Conservation (phyloP, 768 basidiomycete genomes). For the Suillus occidentalis region DNA sequence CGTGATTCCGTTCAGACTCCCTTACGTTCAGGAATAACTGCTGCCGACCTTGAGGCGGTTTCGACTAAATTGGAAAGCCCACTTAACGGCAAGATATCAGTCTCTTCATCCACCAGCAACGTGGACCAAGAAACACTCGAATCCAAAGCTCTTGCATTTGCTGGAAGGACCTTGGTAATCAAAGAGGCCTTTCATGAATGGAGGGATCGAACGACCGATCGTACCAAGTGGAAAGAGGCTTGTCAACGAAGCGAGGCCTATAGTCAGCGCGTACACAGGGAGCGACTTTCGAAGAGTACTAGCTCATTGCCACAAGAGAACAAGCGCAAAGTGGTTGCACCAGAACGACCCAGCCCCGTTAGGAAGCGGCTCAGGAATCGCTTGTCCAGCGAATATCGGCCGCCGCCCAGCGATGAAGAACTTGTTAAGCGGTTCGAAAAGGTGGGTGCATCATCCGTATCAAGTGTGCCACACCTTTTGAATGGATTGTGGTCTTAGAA, state of each 20-base stretch:
- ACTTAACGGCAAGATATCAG: slow-evolving; percentile 9
- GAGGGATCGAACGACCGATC: slow-evolving; percentile 45
- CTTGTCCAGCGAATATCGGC: slow-evolving; percentile 44
- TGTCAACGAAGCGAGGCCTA: slow-evolving; percentile 61
- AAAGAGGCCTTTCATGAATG: slow-evolving; percentile 45
- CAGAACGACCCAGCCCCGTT: slow-evolving; percentile 20
- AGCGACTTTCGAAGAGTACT: slow-evolving; percentile 32
- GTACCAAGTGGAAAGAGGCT: slow-evolving; percentile 61
- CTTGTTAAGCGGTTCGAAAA: slow-evolving; percentile 66
- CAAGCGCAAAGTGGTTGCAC: slow-evolving; percentile 26
- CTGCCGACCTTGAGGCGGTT: slow-evolving; percentile 13
- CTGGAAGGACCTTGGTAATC: slow-evolving; percentile 39
- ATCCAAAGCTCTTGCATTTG: slow-evolving; percentile 44
- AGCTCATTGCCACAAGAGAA: slow-evolving; percentile 14
- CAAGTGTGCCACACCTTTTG: slow-evolving; percentile 10
- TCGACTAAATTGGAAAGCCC: slow-evolving; percentile 6
- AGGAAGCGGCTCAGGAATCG: slow-evolving; percentile 36
- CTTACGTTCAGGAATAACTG: slow-evolving; percentile 18
- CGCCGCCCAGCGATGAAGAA: slow-evolving; percentile 62
- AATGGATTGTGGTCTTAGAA: slow-evolving; percentile 45
- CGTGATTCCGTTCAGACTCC: slow-evolving; percentile 27
- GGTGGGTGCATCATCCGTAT: slow-evolving; percentile 39
- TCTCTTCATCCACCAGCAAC: slow-evolving; percentile 1
- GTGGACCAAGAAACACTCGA: slow-evolving; percentile 30
- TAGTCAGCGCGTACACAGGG: slow-evolving; percentile 46